Conservation (phyloP, 2,329 filamentous ascomycete genomes). For the Colletotrichum tropicale region DNA sequence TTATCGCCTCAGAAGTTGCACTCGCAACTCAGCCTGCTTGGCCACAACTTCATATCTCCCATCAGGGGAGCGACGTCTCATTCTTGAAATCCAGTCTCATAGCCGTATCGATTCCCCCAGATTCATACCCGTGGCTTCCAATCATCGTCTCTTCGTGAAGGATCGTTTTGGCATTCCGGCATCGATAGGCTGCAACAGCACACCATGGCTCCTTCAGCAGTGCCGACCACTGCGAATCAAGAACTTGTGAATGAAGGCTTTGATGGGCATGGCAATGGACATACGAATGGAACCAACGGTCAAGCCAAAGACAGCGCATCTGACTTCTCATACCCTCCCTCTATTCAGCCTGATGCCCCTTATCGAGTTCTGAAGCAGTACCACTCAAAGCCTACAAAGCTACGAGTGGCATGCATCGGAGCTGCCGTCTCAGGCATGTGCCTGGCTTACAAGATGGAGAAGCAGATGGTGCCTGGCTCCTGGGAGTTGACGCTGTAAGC, state of each 20-base stretch:
- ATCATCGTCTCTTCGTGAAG: neutral
- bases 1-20: neutral
- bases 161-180: neutral
- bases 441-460: slow-evolving; percentile 33
- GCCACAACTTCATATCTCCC: neutral
- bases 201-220: slow-evolving; percentile 6
- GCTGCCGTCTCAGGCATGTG: slow-evolving; percentile 32
- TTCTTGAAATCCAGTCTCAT: neutral
- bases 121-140: neutral
- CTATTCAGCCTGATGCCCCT: slow-evolving; percentile 22
- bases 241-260: neutral
- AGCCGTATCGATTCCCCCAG: neutral
- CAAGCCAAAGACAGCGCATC: neutral
- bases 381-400: slow-evolving; percentile 38
- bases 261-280: neutral
- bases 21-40: neutral
- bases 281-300: neutral
- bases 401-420: slow-evolving; percentile 34
- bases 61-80: neutral
- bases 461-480: slow-evolving; percentile 29
- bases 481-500: slow-evolving; percentile 30
- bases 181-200: neutral
- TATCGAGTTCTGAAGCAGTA: slow-evolving; percentile 35
- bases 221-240: slow-evolving; percentile 2
- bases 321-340: slow-evolving; percentile 29